Conservation (phyloP, 306 rosid genomes). For the Quercus engelmannii region DNA sequence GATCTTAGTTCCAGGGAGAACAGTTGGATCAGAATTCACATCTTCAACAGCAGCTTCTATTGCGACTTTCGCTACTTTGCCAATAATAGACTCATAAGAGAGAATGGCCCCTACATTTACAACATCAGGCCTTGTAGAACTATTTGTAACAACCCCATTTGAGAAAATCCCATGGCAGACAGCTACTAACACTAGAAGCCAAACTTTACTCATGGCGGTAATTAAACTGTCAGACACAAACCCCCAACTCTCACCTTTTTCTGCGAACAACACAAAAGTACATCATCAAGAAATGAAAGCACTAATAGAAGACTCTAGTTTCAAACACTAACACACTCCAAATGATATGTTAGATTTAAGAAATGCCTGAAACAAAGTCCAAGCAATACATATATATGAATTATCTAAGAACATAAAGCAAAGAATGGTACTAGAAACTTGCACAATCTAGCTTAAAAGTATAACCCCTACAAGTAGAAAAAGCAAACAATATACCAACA, state of each 20-base stretch:
- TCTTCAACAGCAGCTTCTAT: conserved; percentile 67
- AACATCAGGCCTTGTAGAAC: conserved; percentile 47
- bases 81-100: conserved; percentile 51
- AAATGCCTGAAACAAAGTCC: conserved; percentile 5
- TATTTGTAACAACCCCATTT: conserved; percentile 34
- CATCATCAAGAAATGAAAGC: not conserved
- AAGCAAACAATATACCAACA: not conserved
- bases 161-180: conserved; percentile 41
- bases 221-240: conserved; percentile 13
- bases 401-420: not conserved
- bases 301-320: not conserved
- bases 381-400: not conserved
- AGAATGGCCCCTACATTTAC: conserved; percentile 73
- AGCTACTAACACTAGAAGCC: conserved; percentile 43
- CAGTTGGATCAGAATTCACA: conserved; percentile 72
- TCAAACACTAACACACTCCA: conserved; percentile 8
- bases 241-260: conserved; percentile 27
- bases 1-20: conserved; percentile 63
- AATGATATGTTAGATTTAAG: not conserved
- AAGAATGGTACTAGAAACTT: not conserved
- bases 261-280: conserved; percentile 22
- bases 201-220: conserved; percentile 41
- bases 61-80: conserved; percentile 59
- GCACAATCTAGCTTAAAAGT: not conserved
- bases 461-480: not conserved